Conservation (phyloP, 2,329 filamentous ascomycete species). For the Aspergillus nomiae region DNA sequence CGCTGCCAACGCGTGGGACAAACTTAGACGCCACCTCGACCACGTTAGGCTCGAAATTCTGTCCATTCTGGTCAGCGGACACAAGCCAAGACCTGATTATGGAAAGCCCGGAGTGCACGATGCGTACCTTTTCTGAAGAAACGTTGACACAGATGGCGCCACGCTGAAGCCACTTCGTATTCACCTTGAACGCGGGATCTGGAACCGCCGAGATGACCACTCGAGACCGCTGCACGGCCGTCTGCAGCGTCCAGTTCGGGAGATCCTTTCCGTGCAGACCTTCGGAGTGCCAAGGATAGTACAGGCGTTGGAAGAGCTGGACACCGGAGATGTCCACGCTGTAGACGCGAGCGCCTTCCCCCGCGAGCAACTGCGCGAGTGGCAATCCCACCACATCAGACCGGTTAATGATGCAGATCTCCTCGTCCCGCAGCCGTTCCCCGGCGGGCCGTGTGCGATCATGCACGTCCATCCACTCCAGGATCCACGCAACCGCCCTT, state of each 20-base stretch:
- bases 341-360: slow-evolving; percentile 1
- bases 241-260: neutral
- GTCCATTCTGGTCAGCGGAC: neutral
- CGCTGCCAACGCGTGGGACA: neutral
- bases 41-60: neutral
- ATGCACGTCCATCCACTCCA: neutral
- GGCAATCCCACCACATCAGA: neutral
- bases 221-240: neutral
- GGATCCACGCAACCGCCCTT: neutral
- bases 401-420: slow-evolving; percentile 3
- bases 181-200: neutral
- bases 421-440: neutral
- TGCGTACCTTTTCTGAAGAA: neutral
- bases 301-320: neutral
- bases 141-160: neutral
- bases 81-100: no score
- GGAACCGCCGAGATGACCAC: slow-evolving; percentile 1
- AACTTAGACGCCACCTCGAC: neutral
- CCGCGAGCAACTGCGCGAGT: neutral
- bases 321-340: neutral
- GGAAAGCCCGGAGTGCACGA: neutral
- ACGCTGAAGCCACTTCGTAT: neutral
- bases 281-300: neutral
- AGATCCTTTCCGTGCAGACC: neutral
- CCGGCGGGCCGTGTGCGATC: neutral